phyloP scores from a whole-genome alignment of 495 filamentous ascomycete genomes.

The Pyronema domesticum region DNA sequence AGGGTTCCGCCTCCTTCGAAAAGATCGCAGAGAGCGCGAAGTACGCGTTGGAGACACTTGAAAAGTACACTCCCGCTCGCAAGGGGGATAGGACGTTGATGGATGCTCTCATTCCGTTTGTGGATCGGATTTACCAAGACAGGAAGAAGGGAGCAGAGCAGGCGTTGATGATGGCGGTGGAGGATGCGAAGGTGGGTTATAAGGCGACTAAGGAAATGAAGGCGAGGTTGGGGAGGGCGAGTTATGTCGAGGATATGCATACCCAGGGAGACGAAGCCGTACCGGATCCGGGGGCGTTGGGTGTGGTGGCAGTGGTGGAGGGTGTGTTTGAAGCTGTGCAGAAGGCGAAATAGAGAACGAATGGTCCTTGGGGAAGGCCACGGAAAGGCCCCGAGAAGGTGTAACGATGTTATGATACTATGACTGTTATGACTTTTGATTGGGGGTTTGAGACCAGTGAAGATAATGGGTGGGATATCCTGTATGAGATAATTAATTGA shows the following conservation, averaged over 20 bases:
- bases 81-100: slow-evolving; percentile 79
- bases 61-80: slow-evolving; percentile 73
- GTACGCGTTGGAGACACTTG: slow-evolving; percentile 50
- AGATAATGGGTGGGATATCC: too few species aligned
- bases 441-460: too few species aligned
- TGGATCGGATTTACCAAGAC: slow-evolving; percentile 43
- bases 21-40: slow-evolving; percentile 45
- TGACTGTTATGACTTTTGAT: too few species aligned
- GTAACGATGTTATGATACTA: too few species aligned
- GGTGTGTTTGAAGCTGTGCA: slow-evolving; percentile 46
- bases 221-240: slow-evolving; percentile 67
- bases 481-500: too few species aligned
- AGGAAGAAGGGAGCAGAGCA: slow-evolving; percentile 13
- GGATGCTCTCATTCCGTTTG: slow-evolving; percentile 79
- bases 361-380: too few species aligned
- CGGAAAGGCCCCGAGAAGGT: too few species aligned
- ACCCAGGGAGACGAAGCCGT: slow-evolving; percentile 36
- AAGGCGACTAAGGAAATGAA: slow-evolving; percentile 83
- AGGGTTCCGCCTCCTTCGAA: neutral
- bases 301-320: slow-evolving; percentile 60
- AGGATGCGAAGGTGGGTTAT: slow-evolving; percentile 56
- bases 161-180: slow-evolving; percentile 49
- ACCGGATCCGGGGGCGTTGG: slow-evolving; percentile 77
- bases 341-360: neutral
- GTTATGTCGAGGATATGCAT: slow-evolving; percentile 67